phyloP scores from a whole-genome alignment of 2,329 filamentous ascomycete genomes.

The Penicillium corylophilum region DNA sequence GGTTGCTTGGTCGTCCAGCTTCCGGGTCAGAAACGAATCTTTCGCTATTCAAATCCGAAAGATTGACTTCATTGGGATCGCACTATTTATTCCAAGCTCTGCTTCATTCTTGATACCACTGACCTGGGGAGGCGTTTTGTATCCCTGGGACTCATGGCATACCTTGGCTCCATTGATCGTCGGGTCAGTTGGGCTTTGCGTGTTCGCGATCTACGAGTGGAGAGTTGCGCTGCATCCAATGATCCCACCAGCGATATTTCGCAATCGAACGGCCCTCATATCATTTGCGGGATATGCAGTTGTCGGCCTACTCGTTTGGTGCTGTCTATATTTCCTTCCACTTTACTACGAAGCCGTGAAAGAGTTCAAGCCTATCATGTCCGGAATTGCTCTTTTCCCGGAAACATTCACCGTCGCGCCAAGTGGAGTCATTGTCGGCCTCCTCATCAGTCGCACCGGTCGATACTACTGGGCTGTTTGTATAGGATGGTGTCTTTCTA shows the following conservation, averaged over 20 bases:
- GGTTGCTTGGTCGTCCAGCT: neutral
- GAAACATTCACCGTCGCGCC: constrained; percentile 63
- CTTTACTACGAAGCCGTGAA: constrained; percentile 47
- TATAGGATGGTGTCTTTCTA: constrained; percentile 59
- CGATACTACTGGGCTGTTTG: constrained; percentile 61
- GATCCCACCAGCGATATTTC: constrained; percentile 47
- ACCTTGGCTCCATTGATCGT: constrained; percentile 20
- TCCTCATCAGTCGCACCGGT: constrained; percentile 53
- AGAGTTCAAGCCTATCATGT: constrained; percentile 52
- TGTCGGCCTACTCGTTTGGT: constrained; percentile 43
- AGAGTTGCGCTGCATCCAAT: constrained; percentile 13
- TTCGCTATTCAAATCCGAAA: neutral
- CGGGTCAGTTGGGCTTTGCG: constrained; percentile 4
- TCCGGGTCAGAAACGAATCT: neutral
- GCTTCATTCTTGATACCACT: constrained; percentile 24
- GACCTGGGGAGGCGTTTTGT: constrained; percentile 22
- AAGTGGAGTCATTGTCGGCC: constrained; percentile 52
- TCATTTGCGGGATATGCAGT: constrained; percentile 38
- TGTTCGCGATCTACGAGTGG: constrained; percentile 18
- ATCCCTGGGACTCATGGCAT: constrained; percentile 23
- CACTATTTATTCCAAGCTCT: neutral
- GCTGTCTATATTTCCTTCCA: constrained; percentile 56
- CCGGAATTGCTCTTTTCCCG: constrained; percentile 60
- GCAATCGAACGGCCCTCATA: constrained; percentile 37
- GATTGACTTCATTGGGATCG: neutral